Conservation (phyloP, 371 early-diverging fungal species). For the Apophysomyces trapeziformis region DNA sequence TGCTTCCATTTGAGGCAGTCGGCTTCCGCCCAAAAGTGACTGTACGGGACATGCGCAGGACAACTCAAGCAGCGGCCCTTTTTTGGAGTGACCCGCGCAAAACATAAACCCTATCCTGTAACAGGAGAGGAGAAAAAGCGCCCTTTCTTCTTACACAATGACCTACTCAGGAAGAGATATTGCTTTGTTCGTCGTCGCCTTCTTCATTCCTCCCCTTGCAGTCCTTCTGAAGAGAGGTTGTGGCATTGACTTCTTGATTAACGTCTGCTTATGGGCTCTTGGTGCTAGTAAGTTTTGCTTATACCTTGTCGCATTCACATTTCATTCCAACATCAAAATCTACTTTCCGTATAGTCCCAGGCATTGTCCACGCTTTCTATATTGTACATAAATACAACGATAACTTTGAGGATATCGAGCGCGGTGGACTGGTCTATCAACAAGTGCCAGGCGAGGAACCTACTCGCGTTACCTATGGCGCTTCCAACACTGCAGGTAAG, state of each 20-base stretch:
- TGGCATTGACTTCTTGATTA: constrained; percentile 69
- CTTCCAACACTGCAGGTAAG: constrained; percentile 21
- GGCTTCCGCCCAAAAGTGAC: too few relatives aligned
- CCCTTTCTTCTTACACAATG: constrained; percentile 25
- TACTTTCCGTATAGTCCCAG: constrained; percentile 39
- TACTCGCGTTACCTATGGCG: constrained; percentile 33
- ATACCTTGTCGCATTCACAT: too few relatives aligned
- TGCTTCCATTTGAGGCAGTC: too few relatives aligned
- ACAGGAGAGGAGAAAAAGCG: too few relatives aligned
- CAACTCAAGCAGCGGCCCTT: too few relatives aligned
- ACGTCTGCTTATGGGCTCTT: constrained; percentile 64
- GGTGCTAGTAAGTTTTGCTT: constrained; percentile 46
- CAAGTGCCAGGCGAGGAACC: constrained; percentile 40
- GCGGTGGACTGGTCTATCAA: constrained; percentile 49
- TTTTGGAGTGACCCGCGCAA: too few relatives aligned
- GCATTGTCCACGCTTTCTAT: constrained; percentile 56
- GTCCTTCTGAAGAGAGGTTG: constrained; percentile 69
- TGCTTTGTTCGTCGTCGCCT: constrained; percentile 62
- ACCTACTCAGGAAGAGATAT: constrained; percentile 59
- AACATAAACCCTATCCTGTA: too few relatives aligned
- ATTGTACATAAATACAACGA: constrained; percentile 58
- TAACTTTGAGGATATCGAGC: constrained; percentile 46
- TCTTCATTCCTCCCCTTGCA: constrained; percentile 77
- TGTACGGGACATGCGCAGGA: too few relatives aligned
- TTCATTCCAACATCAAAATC: too few relatives aligned